Evolutionary conservation across 139 green algal species (phyloP), one percentile per base, ranked within the genome.

Genomic region (Coccomyxa sp.): DNA sequence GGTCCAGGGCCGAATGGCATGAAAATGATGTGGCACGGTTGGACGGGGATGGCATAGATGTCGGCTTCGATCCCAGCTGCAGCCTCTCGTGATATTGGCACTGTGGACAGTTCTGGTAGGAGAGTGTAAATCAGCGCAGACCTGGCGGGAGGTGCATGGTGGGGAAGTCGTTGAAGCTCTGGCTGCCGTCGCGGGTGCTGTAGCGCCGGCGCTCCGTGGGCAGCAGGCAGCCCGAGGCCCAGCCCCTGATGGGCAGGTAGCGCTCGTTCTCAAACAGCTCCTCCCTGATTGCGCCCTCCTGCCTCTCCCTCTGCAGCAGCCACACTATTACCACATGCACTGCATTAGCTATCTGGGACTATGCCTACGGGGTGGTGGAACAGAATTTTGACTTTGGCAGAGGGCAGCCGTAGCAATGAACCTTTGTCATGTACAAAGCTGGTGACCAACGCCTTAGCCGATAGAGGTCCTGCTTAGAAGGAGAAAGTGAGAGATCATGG

Each of bases 261-360:
- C 93, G 84, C 88, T 97, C 85, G 71, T 96, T 93, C 88, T 97
- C 94, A 81, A 94, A 97, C 71, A 94, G 82, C 76, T 95, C 89
- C 73, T 95, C 93, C 70, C 92, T 91, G 8, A 90, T 76, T 22
- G 76, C 77, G 12, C 86, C 81, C 3, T 39, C 39, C 34, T 40
- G 35, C 16, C 73, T 40, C 24, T 38, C 50, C 8, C 44, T 39
- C 73, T 75, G 39, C 44, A 64, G n/a, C 18, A 64, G n/a, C n/a
- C n/a, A n/a, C n/a, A n/a, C n/a, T n/a, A n/a, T n/a, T n/a, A n/a
- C n/a, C n/a, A n/a, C n/a, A n/a, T n/a, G n/a, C n/a, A n/a, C n/a
- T n/a, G n/a, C n/a, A n/a, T n/a, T n/a, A n/a, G n/a, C n/a, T n/a
- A n/a, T n/a, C n/a, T n/a, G n/a, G n/a, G n/a, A n/a, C n/a, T n/a